Evolutionary conservation across 305 asterid species (phyloP).

Genomic region (Petunia hybrid): DNA sequence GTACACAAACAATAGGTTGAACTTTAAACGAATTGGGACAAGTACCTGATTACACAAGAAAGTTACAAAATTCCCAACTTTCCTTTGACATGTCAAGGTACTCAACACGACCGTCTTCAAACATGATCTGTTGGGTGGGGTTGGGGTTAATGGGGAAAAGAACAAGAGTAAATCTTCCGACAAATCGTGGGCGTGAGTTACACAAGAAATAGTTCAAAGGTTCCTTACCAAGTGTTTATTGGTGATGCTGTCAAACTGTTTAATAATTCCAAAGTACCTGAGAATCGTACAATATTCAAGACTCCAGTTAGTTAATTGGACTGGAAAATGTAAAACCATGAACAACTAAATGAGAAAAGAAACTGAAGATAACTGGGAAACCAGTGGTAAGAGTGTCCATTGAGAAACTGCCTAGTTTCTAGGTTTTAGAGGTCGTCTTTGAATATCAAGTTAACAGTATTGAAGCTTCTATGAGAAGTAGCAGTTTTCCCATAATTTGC

Average conservation of each 20-base stretch:
- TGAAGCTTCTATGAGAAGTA: background rate
- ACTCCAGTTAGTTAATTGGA: conserved; percentile 8
- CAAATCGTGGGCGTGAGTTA: background rate
- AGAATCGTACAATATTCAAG: background rate
- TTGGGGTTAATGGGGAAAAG: conserved; percentile 13
- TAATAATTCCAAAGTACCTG: conserved; percentile 87
- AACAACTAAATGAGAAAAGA: conserved; percentile 12
- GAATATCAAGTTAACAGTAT: conserved; percentile 8
- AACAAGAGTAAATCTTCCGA: conserved; percentile 25
- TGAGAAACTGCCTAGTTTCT: background rate
- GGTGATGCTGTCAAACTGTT: conserved; percentile 62
- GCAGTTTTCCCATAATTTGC: background rate
- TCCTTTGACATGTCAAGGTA: conserved; percentile 77
- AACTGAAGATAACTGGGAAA: background rate
- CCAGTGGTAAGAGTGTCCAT: conserved; percentile 11
- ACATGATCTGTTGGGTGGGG: conserved; percentile 68
- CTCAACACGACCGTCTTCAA: conserved; percentile 79
- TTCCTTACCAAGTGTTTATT: conserved; percentile 84
- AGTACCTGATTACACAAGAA: conserved; percentile 53
- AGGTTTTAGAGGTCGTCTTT: background rate
- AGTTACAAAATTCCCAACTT: conserved; percentile 80
- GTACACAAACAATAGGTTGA: background rate
- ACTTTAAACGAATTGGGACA: background rate
- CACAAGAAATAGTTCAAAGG: conserved; percentile 24
- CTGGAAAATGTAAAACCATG: conserved; percentile 25